Conservation (phyloP, 768 basidiomycete genomes). For the Termitomyces sp. region DNA sequence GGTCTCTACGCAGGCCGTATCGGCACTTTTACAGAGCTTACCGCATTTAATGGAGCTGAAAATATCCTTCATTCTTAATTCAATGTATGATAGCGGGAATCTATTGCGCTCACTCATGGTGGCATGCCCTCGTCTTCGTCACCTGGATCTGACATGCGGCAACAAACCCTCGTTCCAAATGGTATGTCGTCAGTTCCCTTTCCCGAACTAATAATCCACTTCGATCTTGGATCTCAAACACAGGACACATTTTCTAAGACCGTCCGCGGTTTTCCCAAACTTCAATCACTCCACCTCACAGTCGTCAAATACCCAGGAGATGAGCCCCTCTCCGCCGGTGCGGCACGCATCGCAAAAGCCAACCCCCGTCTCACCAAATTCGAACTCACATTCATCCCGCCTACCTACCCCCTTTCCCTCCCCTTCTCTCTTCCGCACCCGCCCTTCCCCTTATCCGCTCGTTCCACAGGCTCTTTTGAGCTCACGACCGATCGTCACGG, state of each 20-base stretch:
- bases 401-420: conserved; percentile 45
- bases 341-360: conserved; percentile 56
- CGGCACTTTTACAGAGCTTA: conserved; percentile 55
- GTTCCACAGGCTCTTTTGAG: conserved; percentile 53
- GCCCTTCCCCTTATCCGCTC: conserved; percentile 40
- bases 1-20: conserved; percentile 58
- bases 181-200: conserved; percentile 34
- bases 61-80: conserved; percentile 67
- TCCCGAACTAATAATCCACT: not conserved
- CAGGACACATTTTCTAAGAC: conserved; percentile 64
- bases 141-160: conserved; percentile 63
- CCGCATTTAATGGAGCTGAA: conserved; percentile 55
- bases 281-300: conserved; percentile 59
- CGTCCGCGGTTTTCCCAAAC: conserved; percentile 57
- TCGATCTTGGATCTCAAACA: not conserved
- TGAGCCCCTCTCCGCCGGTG: conserved; percentile 54
- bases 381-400: conserved; percentile 62
- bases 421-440: conserved; percentile 40
- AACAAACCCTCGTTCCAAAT: conserved; percentile 73
- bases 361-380: conserved; percentile 69
- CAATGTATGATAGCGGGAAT: conserved; percentile 71
- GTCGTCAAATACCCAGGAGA: conserved; percentile 69
- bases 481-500: conserved; percentile 62
- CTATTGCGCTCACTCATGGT: conserved; percentile 63
- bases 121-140: conserved; percentile 61